Conservation (phyloP, 495 filamentous ascomycete species). For the Pyrenula massariospora region DNA sequence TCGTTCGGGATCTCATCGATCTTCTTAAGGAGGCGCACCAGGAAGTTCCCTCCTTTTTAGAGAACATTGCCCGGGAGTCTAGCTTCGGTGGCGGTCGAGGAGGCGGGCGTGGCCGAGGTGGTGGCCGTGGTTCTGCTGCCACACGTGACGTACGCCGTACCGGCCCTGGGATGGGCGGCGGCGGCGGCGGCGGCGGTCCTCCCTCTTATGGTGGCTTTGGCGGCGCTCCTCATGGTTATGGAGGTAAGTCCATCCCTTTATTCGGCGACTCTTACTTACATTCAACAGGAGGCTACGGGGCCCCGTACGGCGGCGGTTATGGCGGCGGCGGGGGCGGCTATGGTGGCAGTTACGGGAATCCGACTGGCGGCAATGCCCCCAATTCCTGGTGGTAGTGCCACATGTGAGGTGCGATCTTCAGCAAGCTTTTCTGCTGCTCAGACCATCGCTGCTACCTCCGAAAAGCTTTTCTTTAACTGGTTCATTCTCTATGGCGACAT, state of each 20-base stretch:
- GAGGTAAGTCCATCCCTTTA: conserved; percentile 5
- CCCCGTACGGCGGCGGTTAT: conserved; percentile 18
- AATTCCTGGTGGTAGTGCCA: conserved; percentile 90
- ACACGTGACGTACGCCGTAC: conserved; percentile 73
- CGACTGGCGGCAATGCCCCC: conserved; percentile 67
- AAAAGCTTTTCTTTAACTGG: conserved; percentile 32
- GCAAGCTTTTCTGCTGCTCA: conserved; percentile 3
- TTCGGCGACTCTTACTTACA: conserved; percentile 10
- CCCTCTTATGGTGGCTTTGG: conserved; percentile 37
- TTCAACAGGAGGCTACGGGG: conserved; percentile 4
- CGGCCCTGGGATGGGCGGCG: conserved; percentile 27
- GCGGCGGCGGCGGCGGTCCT: conserved; percentile 28
- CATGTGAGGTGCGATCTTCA: background rate
- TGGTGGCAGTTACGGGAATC: conserved; percentile 67
- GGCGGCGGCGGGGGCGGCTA: conserved; percentile 25
- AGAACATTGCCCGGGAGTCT: conserved; percentile 91
- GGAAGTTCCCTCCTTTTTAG: conserved; percentile 84
- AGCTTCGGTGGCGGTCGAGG: conserved; percentile 66
- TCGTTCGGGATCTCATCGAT: conserved; percentile 89
- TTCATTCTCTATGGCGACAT: conserved; percentile 27
- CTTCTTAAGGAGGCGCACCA: conserved; percentile 97
- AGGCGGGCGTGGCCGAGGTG: conserved; percentile 58
- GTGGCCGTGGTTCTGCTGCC: conserved; percentile 42
- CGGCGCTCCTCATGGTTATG: conserved; percentile 32
- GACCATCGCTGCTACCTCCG: conserved; percentile 34